A percentile compares a stretch with the other conserved stretches of the same genome.
These are phyloP conservation scores for Phellinidium pouzarii DNA, from an alignment of 1,284 basidiomycete genomes.

Conservation along the genomic window DNA sequence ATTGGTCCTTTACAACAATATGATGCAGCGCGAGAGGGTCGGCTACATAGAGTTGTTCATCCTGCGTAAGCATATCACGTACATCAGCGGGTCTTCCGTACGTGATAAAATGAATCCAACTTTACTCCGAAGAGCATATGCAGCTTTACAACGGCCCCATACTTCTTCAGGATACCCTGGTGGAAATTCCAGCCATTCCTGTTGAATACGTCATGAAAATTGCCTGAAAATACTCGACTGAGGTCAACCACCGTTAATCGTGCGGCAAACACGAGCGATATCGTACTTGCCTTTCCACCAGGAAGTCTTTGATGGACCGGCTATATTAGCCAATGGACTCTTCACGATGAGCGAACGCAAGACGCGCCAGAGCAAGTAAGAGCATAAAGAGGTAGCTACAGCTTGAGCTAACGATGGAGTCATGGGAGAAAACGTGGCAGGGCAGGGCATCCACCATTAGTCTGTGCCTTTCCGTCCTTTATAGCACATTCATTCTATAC, in stretches of 20 bases:
- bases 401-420: background rate
- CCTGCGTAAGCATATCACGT: conserved; percentile 1
- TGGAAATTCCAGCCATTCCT: conserved; percentile 18
- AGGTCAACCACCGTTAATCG: background rate
- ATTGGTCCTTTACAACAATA: conserved; percentile 29
- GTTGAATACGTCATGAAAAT: conserved; percentile 14
- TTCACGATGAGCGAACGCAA: conserved; percentile 2
- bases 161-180: conserved; percentile 18
- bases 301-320: conserved; percentile 13
- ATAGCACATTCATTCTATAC: too few species aligned
- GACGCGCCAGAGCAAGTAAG: conserved; percentile 7
- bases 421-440: background rate
- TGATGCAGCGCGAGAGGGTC: conserved; percentile 25
- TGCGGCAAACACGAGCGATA: background rate
- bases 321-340: conserved; percentile 4
- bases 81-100: background rate
- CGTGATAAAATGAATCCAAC: background rate
- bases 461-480: too few species aligned
- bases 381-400: background rate
- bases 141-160: conserved; percentile 19
- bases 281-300: conserved; percentile 10
- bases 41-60: conserved; percentile 18
- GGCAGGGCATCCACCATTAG: too few species aligned
- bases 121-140: conserved; percentile 22
- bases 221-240: conserved; percentile 2